Evolutionary conservation across 164 flowering plant species (phyloP).

Genomic region (Piper longum): DNA sequence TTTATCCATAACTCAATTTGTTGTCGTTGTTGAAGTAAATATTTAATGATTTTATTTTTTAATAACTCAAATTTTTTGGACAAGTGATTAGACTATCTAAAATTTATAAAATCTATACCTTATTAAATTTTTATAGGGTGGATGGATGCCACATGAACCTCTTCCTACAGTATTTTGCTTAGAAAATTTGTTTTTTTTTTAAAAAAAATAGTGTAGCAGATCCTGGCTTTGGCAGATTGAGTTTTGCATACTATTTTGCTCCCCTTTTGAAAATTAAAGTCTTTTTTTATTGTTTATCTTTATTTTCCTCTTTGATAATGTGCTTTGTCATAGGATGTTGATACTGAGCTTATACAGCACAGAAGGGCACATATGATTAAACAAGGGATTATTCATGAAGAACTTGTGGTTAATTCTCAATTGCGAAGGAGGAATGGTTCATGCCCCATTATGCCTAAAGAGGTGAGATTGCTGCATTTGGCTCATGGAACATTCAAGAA

Average conservation of each 20-base stretch:
- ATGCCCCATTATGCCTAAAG: conserved; percentile 98
- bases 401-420: conserved; percentile 57
- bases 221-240: not conserved
- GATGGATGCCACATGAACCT: no score
- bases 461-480: conserved; percentile 26
- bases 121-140: no score
- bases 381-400: conserved; percentile 44
- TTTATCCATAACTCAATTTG: no score
- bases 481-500: not conserved
- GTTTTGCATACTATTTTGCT: not conserved
- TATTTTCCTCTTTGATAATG: not conserved
- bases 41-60: no score
- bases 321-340: conserved; percentile 57
- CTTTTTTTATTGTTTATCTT: conserved; percentile 4
- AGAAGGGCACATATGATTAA: conserved; percentile 84
- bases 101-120: no score
- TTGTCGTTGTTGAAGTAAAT: no score
- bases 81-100: no score
- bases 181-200: no score
- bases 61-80: no score
- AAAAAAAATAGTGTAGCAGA: no score
- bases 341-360: conserved; percentile 84
- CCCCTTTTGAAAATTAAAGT: not conserved
- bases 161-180: not conserved
- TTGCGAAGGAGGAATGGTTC: conserved; percentile 50